phyloP scores from a whole-genome alignment of 805 yeast genomes.

The Metschnikowia matae region DNA sequence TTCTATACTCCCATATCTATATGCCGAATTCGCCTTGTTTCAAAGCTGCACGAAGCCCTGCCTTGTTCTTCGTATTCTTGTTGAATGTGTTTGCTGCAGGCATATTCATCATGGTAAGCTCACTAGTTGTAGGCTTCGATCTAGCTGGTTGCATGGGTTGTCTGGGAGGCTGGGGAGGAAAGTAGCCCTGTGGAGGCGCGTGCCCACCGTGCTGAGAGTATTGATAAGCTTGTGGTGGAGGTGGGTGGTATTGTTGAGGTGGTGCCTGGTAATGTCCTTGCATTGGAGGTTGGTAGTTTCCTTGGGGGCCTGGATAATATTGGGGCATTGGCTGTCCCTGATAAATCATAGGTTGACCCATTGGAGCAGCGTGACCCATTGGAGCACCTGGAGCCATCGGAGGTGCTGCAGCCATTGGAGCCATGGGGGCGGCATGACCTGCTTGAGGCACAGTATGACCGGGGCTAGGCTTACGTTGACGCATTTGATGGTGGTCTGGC shows the following conservation, averaged over 20 bases:
- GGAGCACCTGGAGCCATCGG: background rate
- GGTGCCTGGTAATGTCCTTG: conserved; percentile 15
- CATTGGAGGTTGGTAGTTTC: conserved; percentile 16
- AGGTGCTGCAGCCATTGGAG: background rate
- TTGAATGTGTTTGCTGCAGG: conserved; percentile 40
- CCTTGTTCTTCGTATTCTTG: conserved; percentile 48
- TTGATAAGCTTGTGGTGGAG: conserved; percentile 12
- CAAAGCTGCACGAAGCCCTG: conserved; percentile 58
- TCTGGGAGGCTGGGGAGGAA: conserved; percentile 14
- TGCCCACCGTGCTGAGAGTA: conserved; percentile 7
- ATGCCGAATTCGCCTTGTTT: conserved; percentile 69
- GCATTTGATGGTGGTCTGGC: background rate
- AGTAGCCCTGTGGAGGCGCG: conserved; percentile 16
- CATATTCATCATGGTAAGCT: conserved; percentile 42
- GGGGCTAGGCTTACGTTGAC: background rate
- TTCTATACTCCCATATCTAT: conserved; percentile 18
- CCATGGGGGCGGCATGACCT: background rate
- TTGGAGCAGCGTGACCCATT: background rate
- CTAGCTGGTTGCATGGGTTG: conserved; percentile 3
- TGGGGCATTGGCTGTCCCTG: conserved; percentile 6
- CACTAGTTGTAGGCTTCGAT: conserved; percentile 33
- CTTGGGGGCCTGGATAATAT: conserved; percentile 5
- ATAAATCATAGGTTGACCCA: background rate
- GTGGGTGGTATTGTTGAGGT: conserved; percentile 13
- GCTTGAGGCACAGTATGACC: background rate